Percentiles rank a stretch among this genome's conserved stretches.
Conservation (phyloP, 2,329 filamentous ascomycete species). For the Colletotrichum chlorophyti region DNA sequence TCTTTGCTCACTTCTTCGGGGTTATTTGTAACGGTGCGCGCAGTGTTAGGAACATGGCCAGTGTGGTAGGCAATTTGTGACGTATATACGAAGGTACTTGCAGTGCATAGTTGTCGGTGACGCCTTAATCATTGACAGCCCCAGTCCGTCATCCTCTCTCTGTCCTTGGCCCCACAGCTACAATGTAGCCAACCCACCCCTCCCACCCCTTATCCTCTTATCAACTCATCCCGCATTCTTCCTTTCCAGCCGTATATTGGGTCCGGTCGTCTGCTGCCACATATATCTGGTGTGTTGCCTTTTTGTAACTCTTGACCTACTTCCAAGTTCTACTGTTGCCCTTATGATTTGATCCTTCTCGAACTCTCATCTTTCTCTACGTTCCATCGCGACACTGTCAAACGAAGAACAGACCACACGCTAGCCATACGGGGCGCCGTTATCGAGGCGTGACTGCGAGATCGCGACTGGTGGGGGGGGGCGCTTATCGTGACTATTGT, state of each 20-base stretch:
- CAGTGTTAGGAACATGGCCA: conserved; percentile 6
- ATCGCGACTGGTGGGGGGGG: conserved; percentile 22
- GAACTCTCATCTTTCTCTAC: neutral
- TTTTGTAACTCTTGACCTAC: neutral
- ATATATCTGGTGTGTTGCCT: conserved; percentile 25
- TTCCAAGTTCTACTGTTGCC: neutral
- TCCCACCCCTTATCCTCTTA: conserved; percentile 23
- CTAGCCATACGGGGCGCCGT: conserved; percentile 3
- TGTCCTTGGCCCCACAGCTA: conserved; percentile 10
- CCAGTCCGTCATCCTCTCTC: conserved; percentile 23
- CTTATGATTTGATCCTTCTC: neutral
- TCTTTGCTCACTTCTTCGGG: conserved; percentile 21
- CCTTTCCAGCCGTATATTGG: conserved; percentile 22
- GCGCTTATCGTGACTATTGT: conserved; percentile 21
- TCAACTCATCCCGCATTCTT: conserved; percentile 28
- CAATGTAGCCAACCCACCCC: conserved; percentile 5
- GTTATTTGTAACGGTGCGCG: conserved; percentile 23
- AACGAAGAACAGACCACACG: conserved; percentile 7
- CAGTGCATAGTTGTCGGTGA: conserved; percentile 22
- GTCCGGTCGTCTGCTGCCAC: conserved; percentile 25
- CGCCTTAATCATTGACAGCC: conserved; percentile 29
- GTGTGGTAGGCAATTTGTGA: conserved; percentile 2
- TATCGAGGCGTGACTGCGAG: conserved; percentile 21
- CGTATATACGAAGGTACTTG: conserved; percentile 5
- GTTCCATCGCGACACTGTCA: neutral